Evolutionary conservation across 257 asterid genomes (phyloP).

Genomic region (Solanum sejunctum): DNA sequence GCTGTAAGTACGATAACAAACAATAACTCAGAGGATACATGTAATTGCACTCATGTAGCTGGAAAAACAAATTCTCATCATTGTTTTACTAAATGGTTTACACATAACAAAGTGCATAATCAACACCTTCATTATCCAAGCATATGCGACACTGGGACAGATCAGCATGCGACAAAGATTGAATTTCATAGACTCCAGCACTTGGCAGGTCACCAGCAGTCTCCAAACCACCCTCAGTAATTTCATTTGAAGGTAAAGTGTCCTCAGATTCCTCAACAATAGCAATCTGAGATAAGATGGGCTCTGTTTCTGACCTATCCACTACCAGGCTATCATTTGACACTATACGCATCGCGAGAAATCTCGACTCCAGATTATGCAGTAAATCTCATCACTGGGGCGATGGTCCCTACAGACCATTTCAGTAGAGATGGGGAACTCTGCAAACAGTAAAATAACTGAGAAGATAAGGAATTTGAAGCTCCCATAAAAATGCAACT

Average conservation of each 20-base stretch:
- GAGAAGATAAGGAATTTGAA: neutral
- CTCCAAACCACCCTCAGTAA: slow-evolving; percentile 46
- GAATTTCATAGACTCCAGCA: slow-evolving; percentile 37
- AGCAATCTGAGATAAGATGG: slow-evolving; percentile 56
- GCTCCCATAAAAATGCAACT: neutral
- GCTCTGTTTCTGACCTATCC: slow-evolving; percentile 81
- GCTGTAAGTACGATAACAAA: neutral
- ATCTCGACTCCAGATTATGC: slow-evolving; percentile 24
- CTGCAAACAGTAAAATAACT: slow-evolving; percentile 7
- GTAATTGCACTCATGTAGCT: neutral
- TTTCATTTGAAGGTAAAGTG: slow-evolving; percentile 63
- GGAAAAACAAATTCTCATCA: neutral
- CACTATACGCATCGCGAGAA: slow-evolving; percentile 55
- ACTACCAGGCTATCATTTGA: slow-evolving; percentile 51
- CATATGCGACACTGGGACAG: slow-evolving; percentile 96
- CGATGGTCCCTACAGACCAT: slow-evolving; percentile 18
- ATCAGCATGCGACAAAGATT: slow-evolving; percentile 48
- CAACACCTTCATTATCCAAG: slow-evolving; percentile 80
- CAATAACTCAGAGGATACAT: neutral
- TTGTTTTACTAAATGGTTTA: neutral
- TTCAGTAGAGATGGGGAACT: slow-evolving; percentile 19
- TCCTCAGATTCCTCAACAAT: slow-evolving; percentile 36
- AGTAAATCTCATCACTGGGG: slow-evolving; percentile 22
- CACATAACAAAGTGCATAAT: neutral
- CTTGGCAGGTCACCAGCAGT: slow-evolving; percentile 26